Percentiles rank a stretch among this genome's conserved stretches.
Conservation (phyloP, 2,329 filamentous ascomycete species). For the Aspergillus sp. region DNA sequence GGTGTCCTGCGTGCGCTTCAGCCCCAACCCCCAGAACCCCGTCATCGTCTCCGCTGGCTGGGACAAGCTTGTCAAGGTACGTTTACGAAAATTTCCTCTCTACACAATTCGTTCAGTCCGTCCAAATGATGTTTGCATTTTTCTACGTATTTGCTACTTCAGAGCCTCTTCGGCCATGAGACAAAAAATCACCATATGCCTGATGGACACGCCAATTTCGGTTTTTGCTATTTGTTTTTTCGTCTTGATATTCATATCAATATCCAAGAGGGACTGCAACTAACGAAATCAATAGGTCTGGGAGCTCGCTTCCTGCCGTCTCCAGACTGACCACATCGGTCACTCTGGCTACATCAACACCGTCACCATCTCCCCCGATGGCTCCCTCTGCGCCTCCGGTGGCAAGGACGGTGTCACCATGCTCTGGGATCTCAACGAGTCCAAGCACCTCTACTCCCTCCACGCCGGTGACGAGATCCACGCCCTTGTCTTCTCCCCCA, state of each 20-base stretch:
- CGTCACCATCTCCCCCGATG: slow-evolving; percentile 99
- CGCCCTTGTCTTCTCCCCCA: slow-evolving; percentile 99
- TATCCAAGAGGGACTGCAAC: slow-evolving; percentile 5
- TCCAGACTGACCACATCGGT: slow-evolving; percentile 99
- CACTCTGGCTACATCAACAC: slow-evolving; percentile 99
- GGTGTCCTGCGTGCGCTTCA: slow-evolving; percentile 99
- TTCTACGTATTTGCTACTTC: slow-evolving; percentile 99
- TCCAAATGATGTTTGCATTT: slow-evolving; percentile 85
- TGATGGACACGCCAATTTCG: slow-evolving; percentile 34
- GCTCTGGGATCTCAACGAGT: slow-evolving; percentile 99
- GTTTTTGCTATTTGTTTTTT: slow-evolving; percentile 10
- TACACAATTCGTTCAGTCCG: slow-evolving; percentile 7
- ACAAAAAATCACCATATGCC: slow-evolving; percentile 80
- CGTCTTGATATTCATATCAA: neutral
- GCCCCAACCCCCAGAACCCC: slow-evolving; percentile 99
- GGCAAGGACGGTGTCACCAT: slow-evolving; percentile 99
- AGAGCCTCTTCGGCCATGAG: slow-evolving; percentile 95
- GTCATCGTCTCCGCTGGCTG: slow-evolving; percentile 98
- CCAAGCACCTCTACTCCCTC: slow-evolving; percentile 99
- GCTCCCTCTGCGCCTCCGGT: slow-evolving; percentile 97
- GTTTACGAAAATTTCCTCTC: slow-evolving; percentile 40
- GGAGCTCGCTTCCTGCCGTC: slow-evolving; percentile 98
- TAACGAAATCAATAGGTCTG: slow-evolving; percentile 69
- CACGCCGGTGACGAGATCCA: slow-evolving; percentile 99
- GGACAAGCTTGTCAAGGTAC: slow-evolving; percentile 99